phyloP scores from a whole-genome alignment of 495 filamentous ascomycete genomes.

The Penicillium tannophilum region DNA sequence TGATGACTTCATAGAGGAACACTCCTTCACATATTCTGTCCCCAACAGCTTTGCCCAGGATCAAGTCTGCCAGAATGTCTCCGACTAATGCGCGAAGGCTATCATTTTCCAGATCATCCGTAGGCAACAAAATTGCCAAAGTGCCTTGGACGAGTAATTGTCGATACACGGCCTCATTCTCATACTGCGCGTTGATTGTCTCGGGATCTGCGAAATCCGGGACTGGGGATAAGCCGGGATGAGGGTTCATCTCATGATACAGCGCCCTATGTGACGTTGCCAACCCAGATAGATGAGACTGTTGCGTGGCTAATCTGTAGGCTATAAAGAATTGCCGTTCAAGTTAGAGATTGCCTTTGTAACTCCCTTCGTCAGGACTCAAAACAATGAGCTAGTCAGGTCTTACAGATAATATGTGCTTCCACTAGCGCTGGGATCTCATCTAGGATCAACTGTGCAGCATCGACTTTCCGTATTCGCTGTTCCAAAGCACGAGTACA shows the following conservation, averaged over 20 bases:
- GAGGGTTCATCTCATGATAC: conserved; percentile 82
- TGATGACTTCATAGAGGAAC: conserved; percentile 81
- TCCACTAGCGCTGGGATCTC: conserved; percentile 84
- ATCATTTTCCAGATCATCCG: conserved; percentile 85
- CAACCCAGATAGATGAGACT: conserved; percentile 47
- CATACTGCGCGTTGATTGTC: conserved; percentile 58
- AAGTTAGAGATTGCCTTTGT: conserved; percentile 14
- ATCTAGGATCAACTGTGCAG: conserved; percentile 82
- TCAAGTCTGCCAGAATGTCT: conserved; percentile 83
- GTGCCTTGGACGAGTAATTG: conserved; percentile 77
- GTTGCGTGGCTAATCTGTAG: conserved; percentile 57
- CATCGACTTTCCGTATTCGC: conserved; percentile 76
- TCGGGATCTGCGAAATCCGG: conserved; percentile 56
- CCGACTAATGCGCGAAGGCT: conserved; percentile 79
- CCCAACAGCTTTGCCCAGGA: conserved; percentile 75
- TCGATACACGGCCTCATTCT: conserved; percentile 80
- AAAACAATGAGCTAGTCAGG: conserved; percentile 17
- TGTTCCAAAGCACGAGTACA: conserved; percentile 85
- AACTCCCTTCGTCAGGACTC: not conserved
- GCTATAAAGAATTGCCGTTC: conserved; percentile 26
- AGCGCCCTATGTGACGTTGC: conserved; percentile 56
- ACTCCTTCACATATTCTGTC: conserved; percentile 80
- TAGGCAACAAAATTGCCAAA: conserved; percentile 81
- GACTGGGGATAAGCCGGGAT: conserved; percentile 76
- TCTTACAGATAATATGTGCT: conserved; percentile 76